These are phyloP conservation scores for Ophiocordyceps australis DNA, from an alignment of 2,329 filamentous ascomycete species.

Conservation along the genomic window DNA sequence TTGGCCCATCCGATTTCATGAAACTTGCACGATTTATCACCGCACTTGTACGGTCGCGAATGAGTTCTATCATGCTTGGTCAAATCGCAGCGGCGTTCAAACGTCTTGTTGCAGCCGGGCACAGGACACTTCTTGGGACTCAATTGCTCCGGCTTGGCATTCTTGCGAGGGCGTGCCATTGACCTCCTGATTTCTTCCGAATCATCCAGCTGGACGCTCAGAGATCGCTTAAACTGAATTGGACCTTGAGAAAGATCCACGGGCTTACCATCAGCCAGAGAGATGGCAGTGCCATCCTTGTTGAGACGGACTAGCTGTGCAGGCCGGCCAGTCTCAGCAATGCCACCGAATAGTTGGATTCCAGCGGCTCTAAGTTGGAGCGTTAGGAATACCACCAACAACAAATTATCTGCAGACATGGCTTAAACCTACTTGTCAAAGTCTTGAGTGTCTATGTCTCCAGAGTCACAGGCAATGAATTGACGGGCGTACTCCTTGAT, in stretches of 20 bases:
- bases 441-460: too few relatives aligned
- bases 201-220: constrained; percentile 53
- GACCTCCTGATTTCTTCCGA: constrained; percentile 74
- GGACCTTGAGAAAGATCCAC: constrained; percentile 35
- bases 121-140: constrained; percentile 63
- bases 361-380: too few relatives aligned
- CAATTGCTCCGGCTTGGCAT: constrained; percentile 68
- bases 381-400: too few relatives aligned
- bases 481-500: constrained; percentile 78
- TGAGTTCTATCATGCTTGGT: constrained; percentile 99
- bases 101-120: constrained; percentile 68
- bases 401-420: too few relatives aligned
- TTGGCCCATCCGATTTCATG: constrained; percentile 84
- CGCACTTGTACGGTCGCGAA: constrained; percentile 90
- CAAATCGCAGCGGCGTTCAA: constrained; percentile 91
- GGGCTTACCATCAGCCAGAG: constrained; percentile 51
- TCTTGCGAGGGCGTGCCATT: constrained; percentile 93
- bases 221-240: constrained; percentile 45
- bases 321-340: constrained; percentile 65
- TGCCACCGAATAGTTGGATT: constrained; percentile 64
- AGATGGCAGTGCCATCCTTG: constrained; percentile 64
- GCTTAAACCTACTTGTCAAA: too few relatives aligned
- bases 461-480: too few relatives aligned
- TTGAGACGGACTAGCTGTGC: constrained; percentile 71
- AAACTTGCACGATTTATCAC: constrained; percentile 70